Conservation (phyloP, 2,329 filamentous ascomycete genomes). For the Talaromyces sp. region DNA sequence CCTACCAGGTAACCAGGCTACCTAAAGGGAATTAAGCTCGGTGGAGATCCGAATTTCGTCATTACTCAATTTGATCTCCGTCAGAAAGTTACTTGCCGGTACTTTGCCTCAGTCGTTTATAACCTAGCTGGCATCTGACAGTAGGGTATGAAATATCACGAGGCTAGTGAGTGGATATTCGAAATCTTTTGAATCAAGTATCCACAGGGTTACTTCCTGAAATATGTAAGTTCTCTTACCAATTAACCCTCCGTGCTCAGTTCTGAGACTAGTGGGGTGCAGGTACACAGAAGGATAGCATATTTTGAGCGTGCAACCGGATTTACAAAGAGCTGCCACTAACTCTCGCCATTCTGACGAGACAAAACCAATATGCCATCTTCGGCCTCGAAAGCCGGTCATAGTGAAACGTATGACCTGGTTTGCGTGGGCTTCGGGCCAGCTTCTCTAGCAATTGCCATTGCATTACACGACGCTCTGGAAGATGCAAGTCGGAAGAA, state of each 20-base stretch:
- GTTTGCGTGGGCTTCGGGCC: slow-evolving; percentile 92
- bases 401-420: slow-evolving; percentile 67
- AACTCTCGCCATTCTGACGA: neutral
- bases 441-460: slow-evolving; percentile 82
- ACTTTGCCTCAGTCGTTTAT: neutral
- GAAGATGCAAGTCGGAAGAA: slow-evolving; percentile 42
- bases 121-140: neutral
- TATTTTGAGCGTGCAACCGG: neutral
- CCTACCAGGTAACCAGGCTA: neutral
- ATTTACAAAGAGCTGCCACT: neutral
- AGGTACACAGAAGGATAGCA: neutral
- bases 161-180: neutral
- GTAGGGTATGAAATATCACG: neutral
- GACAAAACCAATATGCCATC: slow-evolving; percentile 2
- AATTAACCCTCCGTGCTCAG: neutral
- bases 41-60: slow-evolving; percentile 8
- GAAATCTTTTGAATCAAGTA: no score
- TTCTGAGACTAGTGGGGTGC: neutral
- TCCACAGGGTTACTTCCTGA: neutral
- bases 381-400: neutral
- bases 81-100: neutral
- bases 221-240: neutral
- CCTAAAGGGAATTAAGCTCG: slow-evolving; percentile 13
- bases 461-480: slow-evolving; percentile 81
- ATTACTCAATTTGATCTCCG: neutral